A percentile compares a stretch with the other conserved stretches of the same genome.
Evolutionary conservation across 176 grass and related monocot species (phyloP).

Genomic region (Eremochloa ophiuroides): DNA sequence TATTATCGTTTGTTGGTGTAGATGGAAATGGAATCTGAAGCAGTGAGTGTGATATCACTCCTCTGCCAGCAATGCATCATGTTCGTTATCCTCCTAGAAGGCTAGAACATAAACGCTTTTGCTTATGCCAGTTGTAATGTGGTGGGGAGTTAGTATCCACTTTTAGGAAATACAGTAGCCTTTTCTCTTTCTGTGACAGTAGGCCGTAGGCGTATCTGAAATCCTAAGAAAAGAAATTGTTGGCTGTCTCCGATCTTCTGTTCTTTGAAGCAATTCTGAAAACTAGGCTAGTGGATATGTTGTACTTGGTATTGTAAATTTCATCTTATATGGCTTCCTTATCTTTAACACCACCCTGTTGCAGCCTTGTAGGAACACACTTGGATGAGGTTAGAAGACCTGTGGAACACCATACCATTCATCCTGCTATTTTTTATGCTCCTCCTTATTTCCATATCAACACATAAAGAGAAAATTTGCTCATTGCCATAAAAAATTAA

Average conservation of each 20-base stretch:
- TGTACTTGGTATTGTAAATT: neutral
- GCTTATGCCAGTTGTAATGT: neutral
- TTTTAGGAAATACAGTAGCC: neutral
- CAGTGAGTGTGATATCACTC: neutral
- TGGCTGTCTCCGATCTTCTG: neutral
- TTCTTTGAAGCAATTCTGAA: neutral
- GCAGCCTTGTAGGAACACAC: neutral
- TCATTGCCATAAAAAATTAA: too few relatives aligned
- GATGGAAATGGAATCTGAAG: neutral
- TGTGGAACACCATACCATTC: neutral
- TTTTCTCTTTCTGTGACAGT: neutral
- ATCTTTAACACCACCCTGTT: neutral
- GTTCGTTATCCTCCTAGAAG: neutral
- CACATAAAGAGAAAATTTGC: too few relatives aligned
- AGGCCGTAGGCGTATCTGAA: neutral
- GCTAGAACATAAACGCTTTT: neutral
- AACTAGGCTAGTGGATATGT: neutral
- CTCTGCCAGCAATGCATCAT: neutral
- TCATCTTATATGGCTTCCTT: neutral
- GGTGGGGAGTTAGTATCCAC: neutral
- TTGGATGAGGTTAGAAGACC: neutral
- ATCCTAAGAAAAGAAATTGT: constrained; percentile 2
- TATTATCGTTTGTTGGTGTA: neutral
- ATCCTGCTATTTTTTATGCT: constrained; percentile 8
- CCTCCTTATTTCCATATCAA: neutral